These are phyloP conservation scores for Aspergillus novoparasiticus DNA, from an alignment of 2,329 filamentous ascomycete species.

Conservation along the genomic window DNA sequence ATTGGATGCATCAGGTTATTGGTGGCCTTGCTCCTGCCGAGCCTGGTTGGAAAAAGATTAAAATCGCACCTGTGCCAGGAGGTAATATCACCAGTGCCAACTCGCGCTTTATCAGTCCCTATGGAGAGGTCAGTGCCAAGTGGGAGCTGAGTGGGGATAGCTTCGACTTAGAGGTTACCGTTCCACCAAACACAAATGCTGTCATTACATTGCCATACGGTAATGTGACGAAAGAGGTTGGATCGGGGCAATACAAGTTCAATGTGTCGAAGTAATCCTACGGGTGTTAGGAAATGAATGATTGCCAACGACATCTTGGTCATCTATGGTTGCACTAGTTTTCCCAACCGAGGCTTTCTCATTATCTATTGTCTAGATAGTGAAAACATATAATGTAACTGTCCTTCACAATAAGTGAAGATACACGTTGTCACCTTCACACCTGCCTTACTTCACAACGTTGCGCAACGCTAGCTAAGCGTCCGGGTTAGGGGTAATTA, in stretches of 20 bases:
- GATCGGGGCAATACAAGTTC: neutral
- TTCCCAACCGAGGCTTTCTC: neutral
- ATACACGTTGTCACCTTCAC: too few relatives aligned
- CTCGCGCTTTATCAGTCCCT: neutral
- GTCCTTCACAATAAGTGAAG: too few relatives aligned
- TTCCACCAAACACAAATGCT: neutral
- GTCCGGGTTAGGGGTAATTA: too few relatives aligned
- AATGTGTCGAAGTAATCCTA: neutral
- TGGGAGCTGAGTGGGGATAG: neutral
- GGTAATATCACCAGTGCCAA: conserved; percentile 15
- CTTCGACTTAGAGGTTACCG: neutral
- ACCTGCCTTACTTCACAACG: too few relatives aligned
- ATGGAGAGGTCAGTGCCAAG: neutral
- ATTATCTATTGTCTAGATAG: neutral
- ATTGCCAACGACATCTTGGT: neutral
- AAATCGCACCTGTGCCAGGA: conserved; percentile 32
- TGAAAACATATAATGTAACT: neutral
- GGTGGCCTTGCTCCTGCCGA: conserved; percentile 32
- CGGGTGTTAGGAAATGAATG: rapidly evolving
- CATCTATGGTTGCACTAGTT: neutral
- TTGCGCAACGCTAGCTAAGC: too few relatives aligned
- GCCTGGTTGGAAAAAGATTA: conserved; percentile 36
- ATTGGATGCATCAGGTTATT: conserved; percentile 40
- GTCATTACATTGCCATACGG: neutral
- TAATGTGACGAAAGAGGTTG: neutral